Conservation (phyloP, 345 rosid genomes). For the Hibiscus syriacus region DNA sequence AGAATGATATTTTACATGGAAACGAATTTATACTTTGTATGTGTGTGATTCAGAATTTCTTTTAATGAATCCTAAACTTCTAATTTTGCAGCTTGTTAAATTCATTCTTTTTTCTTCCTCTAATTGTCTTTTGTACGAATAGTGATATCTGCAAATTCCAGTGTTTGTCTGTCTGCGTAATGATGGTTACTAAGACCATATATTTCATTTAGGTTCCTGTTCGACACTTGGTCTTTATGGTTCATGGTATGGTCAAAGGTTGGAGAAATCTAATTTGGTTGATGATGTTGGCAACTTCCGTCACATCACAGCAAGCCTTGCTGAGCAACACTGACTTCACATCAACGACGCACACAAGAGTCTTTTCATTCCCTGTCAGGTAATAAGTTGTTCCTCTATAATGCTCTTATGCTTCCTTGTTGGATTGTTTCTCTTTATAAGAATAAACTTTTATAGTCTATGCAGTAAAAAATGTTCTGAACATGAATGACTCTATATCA, state of each 20-base stretch:
- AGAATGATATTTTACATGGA: background rate
- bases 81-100: background rate
- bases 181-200: constrained; percentile 4
- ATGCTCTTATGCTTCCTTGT: background rate
- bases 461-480: background rate
- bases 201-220: constrained; percentile 75
- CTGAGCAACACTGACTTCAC: constrained; percentile 67
- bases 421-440: background rate
- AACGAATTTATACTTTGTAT: background rate
- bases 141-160: background rate
- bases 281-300: constrained; percentile 90
- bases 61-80: background rate
- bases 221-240: constrained; percentile 93
- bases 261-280: constrained; percentile 92
- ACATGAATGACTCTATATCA: background rate
- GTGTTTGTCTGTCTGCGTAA: background rate
- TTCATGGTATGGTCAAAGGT: constrained; percentile 98
- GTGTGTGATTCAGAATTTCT: background rate
- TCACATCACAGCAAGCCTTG: constrained; percentile 69
- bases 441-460: background rate
- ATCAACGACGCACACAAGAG: constrained; percentile 74
- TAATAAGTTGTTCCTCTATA: constrained; percentile 16
- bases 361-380: constrained; percentile 97
- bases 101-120: constrained; percentile 2
- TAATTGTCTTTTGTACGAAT: background rate